Evolutionary conservation across 345 rosid genomes (phyloP).

Genomic region (Limnanthes douglasii): DNA sequence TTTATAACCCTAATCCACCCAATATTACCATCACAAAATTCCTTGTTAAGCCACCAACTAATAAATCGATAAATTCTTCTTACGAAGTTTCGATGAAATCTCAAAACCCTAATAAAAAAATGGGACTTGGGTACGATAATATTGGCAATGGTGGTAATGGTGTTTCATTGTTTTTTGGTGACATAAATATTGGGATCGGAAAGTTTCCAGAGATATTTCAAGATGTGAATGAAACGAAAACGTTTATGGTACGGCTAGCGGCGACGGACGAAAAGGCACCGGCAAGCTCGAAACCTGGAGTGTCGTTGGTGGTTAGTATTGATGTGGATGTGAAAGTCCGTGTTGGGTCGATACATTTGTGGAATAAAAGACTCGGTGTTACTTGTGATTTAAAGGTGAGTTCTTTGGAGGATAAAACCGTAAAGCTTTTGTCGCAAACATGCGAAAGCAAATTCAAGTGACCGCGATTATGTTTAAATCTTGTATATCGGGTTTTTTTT

Average conservation of each 20-base stretch:
- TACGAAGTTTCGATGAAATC: no score
- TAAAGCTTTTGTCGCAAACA: slow-evolving; percentile 16
- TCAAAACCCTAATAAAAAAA: slow-evolving; percentile 11
- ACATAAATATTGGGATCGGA: slow-evolving; percentile 12
- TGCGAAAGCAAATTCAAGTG: slow-evolving; percentile 13
- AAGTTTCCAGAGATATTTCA: slow-evolving; percentile 10
- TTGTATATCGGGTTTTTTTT: no score
- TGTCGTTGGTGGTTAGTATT: slow-evolving; percentile 12
- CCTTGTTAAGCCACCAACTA: no score
- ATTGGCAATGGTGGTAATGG: no score
- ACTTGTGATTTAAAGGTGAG: slow-evolving; percentile 23
- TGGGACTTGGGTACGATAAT: slow-evolving; percentile 7
- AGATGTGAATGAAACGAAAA: neutral
- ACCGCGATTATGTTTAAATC: no score
- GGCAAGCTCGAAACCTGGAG: no score
- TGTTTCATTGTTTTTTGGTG: slow-evolving; percentile 10
- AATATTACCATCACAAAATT: no score
- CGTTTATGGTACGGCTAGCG: slow-evolving; percentile 1
- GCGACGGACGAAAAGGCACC: slow-evolving; percentile 1
- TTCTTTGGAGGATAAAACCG: slow-evolving; percentile 11
- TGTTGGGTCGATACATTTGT: slow-evolving; percentile 3
- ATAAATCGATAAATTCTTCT: no score
- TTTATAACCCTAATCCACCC: no score
- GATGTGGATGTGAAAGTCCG: neutral
- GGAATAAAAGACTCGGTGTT: slow-evolving; percentile 11